Evolutionary conservation across 2,329 filamentous ascomycete genomes (phyloP).

Genomic region (Zasmidium citrigriseum): DNA sequence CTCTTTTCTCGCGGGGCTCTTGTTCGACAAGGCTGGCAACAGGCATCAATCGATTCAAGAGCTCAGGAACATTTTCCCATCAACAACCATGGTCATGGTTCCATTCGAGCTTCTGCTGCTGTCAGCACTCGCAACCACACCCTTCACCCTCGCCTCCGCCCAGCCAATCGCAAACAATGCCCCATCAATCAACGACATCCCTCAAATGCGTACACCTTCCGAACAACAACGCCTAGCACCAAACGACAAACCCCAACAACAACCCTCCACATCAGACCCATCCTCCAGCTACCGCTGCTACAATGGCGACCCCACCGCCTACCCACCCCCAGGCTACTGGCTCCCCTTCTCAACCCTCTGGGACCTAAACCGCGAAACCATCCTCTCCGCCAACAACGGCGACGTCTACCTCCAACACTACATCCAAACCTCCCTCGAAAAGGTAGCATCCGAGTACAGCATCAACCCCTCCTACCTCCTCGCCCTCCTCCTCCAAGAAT

Average conservation of each 20-base stretch:
- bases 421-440: constrained; percentile 17
- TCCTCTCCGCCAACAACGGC: constrained; percentile 22
- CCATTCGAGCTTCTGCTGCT: constrained; percentile 7
- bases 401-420: constrained; percentile 25
- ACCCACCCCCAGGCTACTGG: constrained; percentile 12
- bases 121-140: background rate
- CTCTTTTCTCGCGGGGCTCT: too few species aligned
- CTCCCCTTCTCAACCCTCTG: constrained; percentile 21
- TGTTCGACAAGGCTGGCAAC: too few species aligned
- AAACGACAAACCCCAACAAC: background rate
- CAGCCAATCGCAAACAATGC: background rate
- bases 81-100: background rate
- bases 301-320: constrained; percentile 3
- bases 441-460: constrained; percentile 12
- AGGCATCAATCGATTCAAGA: too few species aligned
- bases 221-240: background rate
- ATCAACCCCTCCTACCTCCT: constrained; percentile 25
- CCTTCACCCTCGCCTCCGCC: background rate
- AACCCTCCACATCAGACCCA: background rate
- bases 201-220: background rate
- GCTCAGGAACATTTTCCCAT: background rate
- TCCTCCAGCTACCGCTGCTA: constrained; percentile 18
- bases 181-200: background rate
- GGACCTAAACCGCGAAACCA: constrained; percentile 22
- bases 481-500: constrained; percentile 26